phyloP scores from a whole-genome alignment of 2,329 filamentous ascomycete genomes.

The Coniochaeta sp. region DNA sequence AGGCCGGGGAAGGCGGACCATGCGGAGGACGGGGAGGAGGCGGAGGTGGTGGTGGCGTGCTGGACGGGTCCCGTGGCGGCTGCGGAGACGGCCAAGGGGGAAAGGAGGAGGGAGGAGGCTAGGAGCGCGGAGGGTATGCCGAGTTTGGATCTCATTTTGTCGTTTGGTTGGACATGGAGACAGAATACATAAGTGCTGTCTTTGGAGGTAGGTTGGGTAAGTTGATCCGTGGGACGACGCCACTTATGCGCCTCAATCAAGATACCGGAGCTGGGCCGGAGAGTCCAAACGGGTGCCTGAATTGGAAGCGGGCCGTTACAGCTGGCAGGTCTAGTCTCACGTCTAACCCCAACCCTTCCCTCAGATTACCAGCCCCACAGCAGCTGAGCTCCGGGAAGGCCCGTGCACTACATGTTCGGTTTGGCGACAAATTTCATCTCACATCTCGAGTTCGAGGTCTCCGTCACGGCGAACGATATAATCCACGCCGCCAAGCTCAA shows the following conservation, averaged over 20 bases:
- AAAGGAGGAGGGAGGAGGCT: conserved; percentile 8
- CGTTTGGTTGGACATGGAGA: not conserved
- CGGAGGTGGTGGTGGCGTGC: not conserved
- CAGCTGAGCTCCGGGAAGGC: not conserved
- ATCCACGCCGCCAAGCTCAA: not conserved
- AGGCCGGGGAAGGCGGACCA: conserved; percentile 37
- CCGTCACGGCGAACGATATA: not conserved
- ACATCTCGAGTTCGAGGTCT: not conserved
- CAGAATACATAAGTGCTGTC: not conserved
- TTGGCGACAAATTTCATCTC: not conserved
- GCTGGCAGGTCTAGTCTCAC: not conserved
- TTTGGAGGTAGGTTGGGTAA: not conserved
- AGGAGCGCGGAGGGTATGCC: conserved; percentile 8
- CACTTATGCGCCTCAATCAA: conserved; percentile 1
- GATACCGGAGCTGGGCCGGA: not conserved
- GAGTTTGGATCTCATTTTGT: not conserved
- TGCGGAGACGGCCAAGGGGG: conserved; percentile 6
- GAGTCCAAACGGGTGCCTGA: not conserved
- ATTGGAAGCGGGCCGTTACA: not conserved
- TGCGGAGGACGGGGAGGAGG: conserved; percentile 5
- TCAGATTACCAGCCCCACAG: not conserved
- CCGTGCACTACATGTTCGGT: not conserved
- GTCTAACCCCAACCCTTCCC: not conserved
- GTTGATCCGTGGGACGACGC: not conserved
- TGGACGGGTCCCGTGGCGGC: conserved; percentile 2